phyloP scores from a whole-genome alignment of 2,329 filamentous ascomycete genomes.

The Pseudonectria buxi region DNA sequence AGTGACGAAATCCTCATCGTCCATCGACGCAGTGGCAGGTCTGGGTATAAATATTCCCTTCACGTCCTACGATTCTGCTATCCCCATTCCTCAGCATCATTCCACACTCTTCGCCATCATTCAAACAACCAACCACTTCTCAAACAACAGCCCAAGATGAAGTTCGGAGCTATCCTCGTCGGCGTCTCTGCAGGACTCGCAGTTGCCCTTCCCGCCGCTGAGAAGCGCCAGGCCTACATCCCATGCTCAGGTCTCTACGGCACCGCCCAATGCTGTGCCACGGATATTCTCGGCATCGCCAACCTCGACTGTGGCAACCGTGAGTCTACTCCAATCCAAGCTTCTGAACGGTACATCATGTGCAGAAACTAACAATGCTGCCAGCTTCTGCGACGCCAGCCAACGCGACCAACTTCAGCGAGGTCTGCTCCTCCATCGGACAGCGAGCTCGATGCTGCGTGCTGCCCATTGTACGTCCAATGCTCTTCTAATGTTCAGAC shows the following conservation, averaged over 20 bases:
- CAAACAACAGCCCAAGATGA: conserved; percentile 18
- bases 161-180: conserved; percentile 25
- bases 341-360: fast-evolving
- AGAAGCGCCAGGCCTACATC: conserved; percentile 29
- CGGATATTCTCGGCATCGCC: conserved; percentile 51
- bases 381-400: conserved; percentile 26
- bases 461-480: conserved; percentile 36
- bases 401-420: conserved; percentile 35
- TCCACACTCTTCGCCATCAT: too few species aligned
- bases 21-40: too few species aligned
- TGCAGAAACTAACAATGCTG: conserved; percentile 2
- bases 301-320: conserved; percentile 50
- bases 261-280: conserved; percentile 52
- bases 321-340: conserved; percentile 26
- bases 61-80: too few species aligned
- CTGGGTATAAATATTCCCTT: too few species aligned
- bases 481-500: too few species aligned
- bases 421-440: conserved; percentile 40
- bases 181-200: conserved; percentile 17
- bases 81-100: too few species aligned
- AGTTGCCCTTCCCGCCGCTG: conserved; percentile 22
- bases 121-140: neutral
- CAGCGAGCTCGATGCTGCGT: conserved; percentile 53
- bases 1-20: too few species aligned
- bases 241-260: conserved; percentile 38